These are phyloP conservation scores for Sarcomyxa edulis DNA, from an alignment of 768 basidiomycete genomes.

Conservation along the genomic window DNA sequence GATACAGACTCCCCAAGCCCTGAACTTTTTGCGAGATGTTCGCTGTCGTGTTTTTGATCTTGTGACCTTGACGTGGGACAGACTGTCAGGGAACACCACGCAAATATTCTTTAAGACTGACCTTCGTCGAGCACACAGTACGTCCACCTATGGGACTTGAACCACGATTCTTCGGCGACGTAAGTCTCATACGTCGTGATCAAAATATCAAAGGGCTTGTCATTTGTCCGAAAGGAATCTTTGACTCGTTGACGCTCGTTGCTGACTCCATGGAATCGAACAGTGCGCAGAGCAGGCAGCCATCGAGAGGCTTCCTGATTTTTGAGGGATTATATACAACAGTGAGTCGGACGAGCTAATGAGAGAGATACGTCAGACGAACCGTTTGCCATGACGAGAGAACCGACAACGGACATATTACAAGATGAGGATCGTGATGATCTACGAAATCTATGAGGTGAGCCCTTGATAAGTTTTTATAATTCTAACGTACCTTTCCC, in stretches of 20 bases:
- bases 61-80: no score
- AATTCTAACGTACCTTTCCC: conserved; percentile 35
- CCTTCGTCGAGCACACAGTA: conserved; percentile 64
- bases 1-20: conserved; percentile 49
- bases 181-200: conserved; percentile 69
- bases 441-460: no score
- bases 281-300: conserved; percentile 42
- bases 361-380: conserved; percentile 9
- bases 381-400: conserved; percentile 55
- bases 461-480: no score
- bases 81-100: no score
- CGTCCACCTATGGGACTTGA: conserved; percentile 53
- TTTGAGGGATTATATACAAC: neutral
- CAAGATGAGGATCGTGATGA: conserved; percentile 55
- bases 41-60: conserved; percentile 65
- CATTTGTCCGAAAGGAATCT: conserved; percentile 28
- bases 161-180: conserved; percentile 51
- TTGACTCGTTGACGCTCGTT: conserved; percentile 54
- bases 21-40: conserved; percentile 48
- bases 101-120: no score
- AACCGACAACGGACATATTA: conserved; percentile 71
- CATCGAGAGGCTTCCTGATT: conserved; percentile 51
- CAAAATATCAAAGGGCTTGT: conserved; percentile 45
- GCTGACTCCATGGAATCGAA: conserved; percentile 60
- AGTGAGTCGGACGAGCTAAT: neutral